Evolutionary conservation across 1,139 yeast genomes (phyloP).

Genomic region (Diutina sp.): DNA sequence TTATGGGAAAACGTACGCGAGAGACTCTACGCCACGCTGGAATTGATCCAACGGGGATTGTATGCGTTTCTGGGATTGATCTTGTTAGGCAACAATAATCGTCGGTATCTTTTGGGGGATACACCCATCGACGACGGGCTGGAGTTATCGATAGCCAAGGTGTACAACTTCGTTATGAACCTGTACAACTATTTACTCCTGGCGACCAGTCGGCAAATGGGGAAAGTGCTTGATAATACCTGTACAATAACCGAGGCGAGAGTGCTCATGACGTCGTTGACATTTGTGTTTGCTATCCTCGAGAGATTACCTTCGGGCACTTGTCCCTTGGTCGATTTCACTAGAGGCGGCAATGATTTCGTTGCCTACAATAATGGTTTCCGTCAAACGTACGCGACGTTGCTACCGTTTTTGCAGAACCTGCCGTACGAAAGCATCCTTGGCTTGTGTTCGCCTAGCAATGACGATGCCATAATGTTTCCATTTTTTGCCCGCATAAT

Average conservation of each 20-base stretch:
- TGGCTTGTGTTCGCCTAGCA: neutral
- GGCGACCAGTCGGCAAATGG: neutral
- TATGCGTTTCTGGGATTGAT: neutral
- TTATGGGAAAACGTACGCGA: neutral
- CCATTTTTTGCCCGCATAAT: neutral
- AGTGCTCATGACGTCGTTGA: neutral
- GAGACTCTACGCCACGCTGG: neutral
- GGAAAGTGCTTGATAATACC: neutral
- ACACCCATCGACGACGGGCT: neutral
- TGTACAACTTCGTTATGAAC: neutral
- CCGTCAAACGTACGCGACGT: neutral
- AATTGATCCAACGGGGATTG: neutral
- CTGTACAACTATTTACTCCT: neutral
- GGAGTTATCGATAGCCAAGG: neutral
- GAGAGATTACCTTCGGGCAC: neutral
- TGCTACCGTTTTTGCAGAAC: neutral
- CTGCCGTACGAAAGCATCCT: neutral
- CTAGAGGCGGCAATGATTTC: neutral
- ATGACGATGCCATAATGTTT: neutral
- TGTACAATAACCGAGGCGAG: neutral
- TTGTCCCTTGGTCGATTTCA: neutral
- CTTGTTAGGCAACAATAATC: neutral
- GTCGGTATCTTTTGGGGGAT: neutral
- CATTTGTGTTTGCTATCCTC: neutral
- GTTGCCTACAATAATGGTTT: neutral